Percentiles rank a stretch among this genome's conserved stretches.
Conservation (phyloP, 1,284 basidiomycete genomes). For the Ceratobasidium sp. region DNA sequence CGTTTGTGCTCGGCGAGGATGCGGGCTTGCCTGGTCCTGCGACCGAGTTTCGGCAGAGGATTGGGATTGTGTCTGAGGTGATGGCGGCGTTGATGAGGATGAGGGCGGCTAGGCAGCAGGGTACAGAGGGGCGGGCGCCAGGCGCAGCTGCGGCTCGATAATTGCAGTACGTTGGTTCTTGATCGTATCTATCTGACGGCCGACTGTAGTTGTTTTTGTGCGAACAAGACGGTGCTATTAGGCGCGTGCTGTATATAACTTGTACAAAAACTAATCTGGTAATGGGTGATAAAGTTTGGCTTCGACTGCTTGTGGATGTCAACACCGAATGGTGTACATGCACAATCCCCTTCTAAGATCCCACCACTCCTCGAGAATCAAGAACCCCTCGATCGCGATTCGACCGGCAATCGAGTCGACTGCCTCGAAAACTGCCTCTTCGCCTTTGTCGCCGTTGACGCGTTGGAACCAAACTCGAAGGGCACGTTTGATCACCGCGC, state of each 20-base stretch:
- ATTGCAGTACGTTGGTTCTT: too few relatives aligned
- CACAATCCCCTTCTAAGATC: conserved; percentile 22
- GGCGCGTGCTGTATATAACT: not conserved
- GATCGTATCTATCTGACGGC: too few relatives aligned
- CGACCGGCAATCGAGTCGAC: conserved; percentile 17
- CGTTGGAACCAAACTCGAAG: not conserved
- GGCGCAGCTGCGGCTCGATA: not conserved
- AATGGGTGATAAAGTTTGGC: too few relatives aligned
- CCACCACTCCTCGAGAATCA: conserved; percentile 39
- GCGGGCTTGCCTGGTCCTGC: conserved; percentile 14
- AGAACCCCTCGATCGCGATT: conserved; percentile 30
- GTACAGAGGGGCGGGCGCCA: not conserved
- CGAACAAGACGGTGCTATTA: not conserved
- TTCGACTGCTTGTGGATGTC: not conserved
- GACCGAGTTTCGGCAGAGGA: not conserved
- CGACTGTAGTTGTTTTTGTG: not conserved
- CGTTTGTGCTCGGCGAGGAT: conserved; percentile 1
- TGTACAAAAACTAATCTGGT: not conserved
- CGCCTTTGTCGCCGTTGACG: not conserved
- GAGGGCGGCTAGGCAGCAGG: conserved; percentile 13
- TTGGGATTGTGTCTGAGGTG: not conserved
- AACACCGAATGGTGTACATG: conserved; percentile 19
- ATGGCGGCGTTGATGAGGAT: conserved; percentile 17
- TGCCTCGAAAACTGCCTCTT: conserved; percentile 8
- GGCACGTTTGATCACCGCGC: not conserved